Percentiles rank a stretch among this genome's conserved stretches.
These are phyloP conservation scores for Ogataea hybrid DNA, from an alignment of 1,139 yeast genomes.

Conservation along the genomic window DNA sequence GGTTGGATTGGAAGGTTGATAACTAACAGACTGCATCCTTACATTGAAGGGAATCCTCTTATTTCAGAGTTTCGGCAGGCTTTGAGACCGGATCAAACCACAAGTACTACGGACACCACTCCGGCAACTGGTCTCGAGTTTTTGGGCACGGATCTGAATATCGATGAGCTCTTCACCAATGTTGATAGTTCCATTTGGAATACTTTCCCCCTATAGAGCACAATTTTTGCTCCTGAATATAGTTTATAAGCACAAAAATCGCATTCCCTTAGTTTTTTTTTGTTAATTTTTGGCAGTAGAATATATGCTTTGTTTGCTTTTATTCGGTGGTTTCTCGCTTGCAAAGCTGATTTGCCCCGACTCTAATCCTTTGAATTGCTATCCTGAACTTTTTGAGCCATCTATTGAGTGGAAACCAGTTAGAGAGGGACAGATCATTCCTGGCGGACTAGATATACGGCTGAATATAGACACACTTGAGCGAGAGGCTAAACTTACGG, in stretches of 20 bases:
- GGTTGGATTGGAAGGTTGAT: slow-evolving; percentile 19
- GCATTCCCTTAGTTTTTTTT: background rate
- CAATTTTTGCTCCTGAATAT: background rate
- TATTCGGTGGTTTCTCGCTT: background rate
- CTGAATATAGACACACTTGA: slow-evolving; percentile 65
- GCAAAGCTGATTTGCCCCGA: slow-evolving; percentile 43
- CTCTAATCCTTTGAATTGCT: slow-evolving; percentile 51
- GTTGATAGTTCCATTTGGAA: background rate
- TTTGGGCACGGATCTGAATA: background rate
- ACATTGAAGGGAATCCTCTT: background rate
- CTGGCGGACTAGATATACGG: slow-evolving; percentile 75
- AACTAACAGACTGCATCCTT: slow-evolving; percentile 7
- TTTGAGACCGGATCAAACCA: background rate
- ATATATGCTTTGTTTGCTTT: background rate
- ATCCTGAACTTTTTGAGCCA: slow-evolving; percentile 62
- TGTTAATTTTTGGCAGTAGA: background rate
- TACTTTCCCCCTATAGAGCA: background rate
- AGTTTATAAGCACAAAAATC: no score
- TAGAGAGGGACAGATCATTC: slow-evolving; percentile 66
- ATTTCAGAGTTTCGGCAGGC: background rate
- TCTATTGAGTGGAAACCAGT: slow-evolving; percentile 66
- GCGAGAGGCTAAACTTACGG: slow-evolving; percentile 63
- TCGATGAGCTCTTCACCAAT: background rate
- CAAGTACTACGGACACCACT: background rate
- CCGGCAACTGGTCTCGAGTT: background rate